Conservation (phyloP, 2,329 filamentous ascomycete genomes). For the Pestalotiopsis sp. region DNA sequence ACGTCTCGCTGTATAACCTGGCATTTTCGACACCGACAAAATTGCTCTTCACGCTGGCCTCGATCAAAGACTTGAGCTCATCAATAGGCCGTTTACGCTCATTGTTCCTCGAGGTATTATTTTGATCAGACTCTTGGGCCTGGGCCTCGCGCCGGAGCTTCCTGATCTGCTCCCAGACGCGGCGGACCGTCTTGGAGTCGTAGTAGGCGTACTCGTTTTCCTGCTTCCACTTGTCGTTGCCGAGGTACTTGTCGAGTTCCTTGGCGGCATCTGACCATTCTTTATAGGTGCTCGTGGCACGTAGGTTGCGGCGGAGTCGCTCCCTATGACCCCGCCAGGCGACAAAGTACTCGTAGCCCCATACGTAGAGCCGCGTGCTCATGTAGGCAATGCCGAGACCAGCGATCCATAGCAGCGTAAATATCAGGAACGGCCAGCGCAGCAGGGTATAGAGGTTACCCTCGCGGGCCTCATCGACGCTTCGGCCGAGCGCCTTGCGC, state of each 20-base stretch:
- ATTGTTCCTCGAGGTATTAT: conserved; percentile 36
- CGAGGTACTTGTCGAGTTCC: conserved; percentile 77
- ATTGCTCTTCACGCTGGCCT: conserved; percentile 96
- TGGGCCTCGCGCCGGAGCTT: conserved; percentile 64
- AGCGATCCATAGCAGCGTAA: conserved; percentile 79
- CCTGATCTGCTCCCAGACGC: conserved; percentile 75
- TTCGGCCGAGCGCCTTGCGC: conserved; percentile 52
- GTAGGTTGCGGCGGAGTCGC: conserved; percentile 69
- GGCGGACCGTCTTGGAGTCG: conserved; percentile 79
- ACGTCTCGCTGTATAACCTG: conserved; percentile 93
- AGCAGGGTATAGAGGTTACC: conserved; percentile 86
- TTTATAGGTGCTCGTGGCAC: conserved; percentile 71
- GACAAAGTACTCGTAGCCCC: conserved; percentile 86
- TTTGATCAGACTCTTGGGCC: conserved; percentile 37
- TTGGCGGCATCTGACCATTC: conserved; percentile 84
- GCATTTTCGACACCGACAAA: conserved; percentile 95
- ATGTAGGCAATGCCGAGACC: conserved; percentile 76
- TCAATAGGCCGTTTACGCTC: conserved; percentile 58
- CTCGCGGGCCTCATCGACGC: conserved; percentile 90
- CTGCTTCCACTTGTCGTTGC: conserved; percentile 79
- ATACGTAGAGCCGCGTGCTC: conserved; percentile 85
- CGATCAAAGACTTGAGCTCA: conserved; percentile 75
- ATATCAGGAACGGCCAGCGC: conserved; percentile 87
- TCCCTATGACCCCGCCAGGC: conserved; percentile 85
- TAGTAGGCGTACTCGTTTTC: conserved; percentile 83